phyloP scores from a whole-genome alignment of 2,329 filamentous ascomycete species.

The Colletotrichum lindemuthianum region DNA sequence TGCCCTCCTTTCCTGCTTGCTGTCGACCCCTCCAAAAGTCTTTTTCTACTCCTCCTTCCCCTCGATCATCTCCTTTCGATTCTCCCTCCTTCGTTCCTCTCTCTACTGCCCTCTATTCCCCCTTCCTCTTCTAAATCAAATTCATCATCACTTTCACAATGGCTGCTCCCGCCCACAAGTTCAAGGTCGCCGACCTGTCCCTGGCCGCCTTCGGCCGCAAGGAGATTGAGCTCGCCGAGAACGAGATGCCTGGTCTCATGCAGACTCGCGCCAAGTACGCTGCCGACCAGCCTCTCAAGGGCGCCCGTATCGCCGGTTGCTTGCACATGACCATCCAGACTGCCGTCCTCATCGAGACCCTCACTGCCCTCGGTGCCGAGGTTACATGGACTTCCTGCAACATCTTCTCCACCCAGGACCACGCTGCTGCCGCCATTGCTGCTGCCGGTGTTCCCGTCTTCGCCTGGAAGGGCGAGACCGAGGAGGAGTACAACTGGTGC shows the following conservation, averaged over 20 bases:
- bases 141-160: slow-evolving; percentile 52
- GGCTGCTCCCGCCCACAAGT: slow-evolving; percentile 87
- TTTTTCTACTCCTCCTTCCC: slow-evolving; percentile 33
- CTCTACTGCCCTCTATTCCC: slow-evolving; percentile 23
- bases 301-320: slow-evolving; percentile 96
- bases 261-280: slow-evolving; percentile 93
- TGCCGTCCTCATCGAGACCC: slow-evolving; percentile 98
- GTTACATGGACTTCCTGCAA: slow-evolving; percentile 99
- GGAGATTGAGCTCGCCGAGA: slow-evolving; percentile 98
- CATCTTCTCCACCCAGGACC: slow-evolving; percentile 99
- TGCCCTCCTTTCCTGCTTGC: slow-evolving; percentile 18
- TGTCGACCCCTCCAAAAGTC: slow-evolving; percentile 28
- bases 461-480: slow-evolving; percentile 88
- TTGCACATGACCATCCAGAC: slow-evolving; percentile 99
- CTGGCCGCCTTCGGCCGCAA: slow-evolving; percentile 98
- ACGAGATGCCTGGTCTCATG: slow-evolving; percentile 98
- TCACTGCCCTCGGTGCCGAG: slow-evolving; percentile 93
- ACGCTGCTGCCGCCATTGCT: slow-evolving; percentile 97
- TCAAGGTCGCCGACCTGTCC: slow-evolving; percentile 98
- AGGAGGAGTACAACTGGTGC: slow-evolving; percentile 99
- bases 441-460: slow-evolving; percentile 90
- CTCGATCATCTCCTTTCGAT: slow-evolving; percentile 8
- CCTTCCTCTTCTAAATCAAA: slow-evolving; percentile 29
- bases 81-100: slow-evolving; percentile 31
- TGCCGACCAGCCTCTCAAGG: slow-evolving; percentile 89